These are phyloP conservation scores for Metschnikowia dekortorum DNA, from an alignment of 805 yeast genomes.

Conservation along the genomic window DNA sequence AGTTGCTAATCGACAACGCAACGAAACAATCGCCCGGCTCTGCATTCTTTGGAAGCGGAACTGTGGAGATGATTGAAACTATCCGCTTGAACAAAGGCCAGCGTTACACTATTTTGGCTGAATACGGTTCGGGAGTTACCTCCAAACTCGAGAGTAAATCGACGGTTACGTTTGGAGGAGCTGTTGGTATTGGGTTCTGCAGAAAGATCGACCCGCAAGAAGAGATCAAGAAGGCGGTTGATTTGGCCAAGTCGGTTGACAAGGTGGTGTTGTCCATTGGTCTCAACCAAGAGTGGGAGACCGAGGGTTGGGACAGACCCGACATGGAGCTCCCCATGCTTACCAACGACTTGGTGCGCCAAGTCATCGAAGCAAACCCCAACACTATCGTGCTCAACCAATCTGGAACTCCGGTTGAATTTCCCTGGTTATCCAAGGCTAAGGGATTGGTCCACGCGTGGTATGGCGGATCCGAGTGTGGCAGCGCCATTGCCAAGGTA, in stretches of 20 bases:
- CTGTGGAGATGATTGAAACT: constrained; percentile 8
- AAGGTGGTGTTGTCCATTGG: constrained; percentile 52
- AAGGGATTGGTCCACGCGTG: constrained; percentile 48
- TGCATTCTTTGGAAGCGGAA: constrained; percentile 12
- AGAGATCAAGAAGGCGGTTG: constrained; percentile 38
- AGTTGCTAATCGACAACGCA: constrained; percentile 12
- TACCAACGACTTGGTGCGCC: constrained; percentile 43
- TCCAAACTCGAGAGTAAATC: constrained; percentile 14
- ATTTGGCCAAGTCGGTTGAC: constrained; percentile 46
- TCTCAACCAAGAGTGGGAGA: constrained; percentile 51
- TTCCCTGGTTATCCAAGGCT: constrained; percentile 48
- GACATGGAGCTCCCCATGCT: constrained; percentile 48
- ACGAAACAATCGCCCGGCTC: constrained; percentile 6
- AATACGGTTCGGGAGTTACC: constrained; percentile 12
- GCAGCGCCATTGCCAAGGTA: constrained; percentile 58
- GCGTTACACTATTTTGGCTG: constrained; percentile 3
- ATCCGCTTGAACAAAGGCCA: constrained; percentile 10
- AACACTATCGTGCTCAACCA: constrained; percentile 53
- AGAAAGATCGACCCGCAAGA: constrained; percentile 20
- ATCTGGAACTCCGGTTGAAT: constrained; percentile 57
- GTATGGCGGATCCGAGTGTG: constrained; percentile 56
- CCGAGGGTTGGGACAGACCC: constrained; percentile 55
- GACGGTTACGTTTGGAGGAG: constrained; percentile 25
- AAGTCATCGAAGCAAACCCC: constrained; percentile 43
- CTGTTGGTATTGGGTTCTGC: constrained; percentile 20